Percentiles rank a stretch among this genome's conserved stretches.
These are phyloP conservation scores for rapeseed (Brassica napus) DNA, from an alignment of 345 rosid species.

Conservation along the genomic window Da-Ae NC_063434.1:11899501-11900000, in stretches of 20 bases:
- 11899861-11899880: background rate
- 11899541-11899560: constrained; percentile 40
- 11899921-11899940: constrained; percentile 69
- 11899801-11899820: constrained; percentile 64
- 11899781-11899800: constrained; percentile 88
- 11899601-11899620: constrained; percentile 83
- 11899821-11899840: constrained; percentile 69
- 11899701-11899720: background rate
- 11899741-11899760: constrained; percentile 91
- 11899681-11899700: background rate
- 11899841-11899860: background rate
- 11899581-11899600: constrained; percentile 71
- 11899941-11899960: constrained; percentile 32
- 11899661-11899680: constrained; percentile 75
- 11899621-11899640: constrained; percentile 95
- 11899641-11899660: constrained; percentile 96
- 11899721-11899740: background rate
- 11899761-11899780: constrained; percentile 99
- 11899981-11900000: constrained; percentile 77
- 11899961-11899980: constrained; percentile 61
- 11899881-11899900: background rate
- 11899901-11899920: constrained; percentile 89
- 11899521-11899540: constrained; percentile 96
- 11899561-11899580: constrained; percentile 93
- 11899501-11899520: constrained; percentile 81